Evolutionary conservation across 2,329 filamentous ascomycete species (phyloP).

Genomic region (Leptographium flavum): DNA sequence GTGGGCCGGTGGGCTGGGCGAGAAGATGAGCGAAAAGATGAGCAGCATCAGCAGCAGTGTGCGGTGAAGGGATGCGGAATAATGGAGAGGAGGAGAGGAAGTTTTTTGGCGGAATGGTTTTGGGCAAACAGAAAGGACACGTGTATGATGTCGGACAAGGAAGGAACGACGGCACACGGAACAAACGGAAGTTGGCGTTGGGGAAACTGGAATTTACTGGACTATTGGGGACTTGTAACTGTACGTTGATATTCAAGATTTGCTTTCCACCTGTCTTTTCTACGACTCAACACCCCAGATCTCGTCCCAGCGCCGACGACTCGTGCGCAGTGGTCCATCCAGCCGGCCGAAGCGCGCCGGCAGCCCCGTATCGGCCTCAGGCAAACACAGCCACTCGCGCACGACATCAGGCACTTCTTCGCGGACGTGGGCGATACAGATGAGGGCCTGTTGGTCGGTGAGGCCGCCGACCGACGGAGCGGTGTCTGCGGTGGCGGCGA

Average conservation of each 20-base stretch:
- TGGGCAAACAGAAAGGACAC: not conserved
- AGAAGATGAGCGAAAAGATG: constrained; percentile 30
- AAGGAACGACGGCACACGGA: not conserved
- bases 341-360: constrained; percentile 51
- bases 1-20: constrained; percentile 28
- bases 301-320: constrained; percentile 45
- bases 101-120: not conserved
- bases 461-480: constrained; percentile 54
- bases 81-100: not conserved
- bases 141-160: too few relatives aligned
- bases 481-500: too few relatives aligned
- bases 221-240: not conserved
- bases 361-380: constrained; percentile 52
- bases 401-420: constrained; percentile 82
- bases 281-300: constrained; percentile 38
- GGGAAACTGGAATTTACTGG: not conserved
- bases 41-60: constrained; percentile 34
- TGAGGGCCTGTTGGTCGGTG: constrained; percentile 57
- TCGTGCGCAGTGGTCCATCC: constrained; percentile 42
- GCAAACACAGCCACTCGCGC: constrained; percentile 73
- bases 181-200: not conserved
- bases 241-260: too few relatives aligned
- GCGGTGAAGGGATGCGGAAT: constrained; percentile 13
- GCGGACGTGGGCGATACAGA: constrained; percentile 84
- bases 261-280: too few relatives aligned